phyloP scores from a whole-genome alignment of 495 filamentous ascomycete genomes.

The Aspergillus panamensis region DNA sequence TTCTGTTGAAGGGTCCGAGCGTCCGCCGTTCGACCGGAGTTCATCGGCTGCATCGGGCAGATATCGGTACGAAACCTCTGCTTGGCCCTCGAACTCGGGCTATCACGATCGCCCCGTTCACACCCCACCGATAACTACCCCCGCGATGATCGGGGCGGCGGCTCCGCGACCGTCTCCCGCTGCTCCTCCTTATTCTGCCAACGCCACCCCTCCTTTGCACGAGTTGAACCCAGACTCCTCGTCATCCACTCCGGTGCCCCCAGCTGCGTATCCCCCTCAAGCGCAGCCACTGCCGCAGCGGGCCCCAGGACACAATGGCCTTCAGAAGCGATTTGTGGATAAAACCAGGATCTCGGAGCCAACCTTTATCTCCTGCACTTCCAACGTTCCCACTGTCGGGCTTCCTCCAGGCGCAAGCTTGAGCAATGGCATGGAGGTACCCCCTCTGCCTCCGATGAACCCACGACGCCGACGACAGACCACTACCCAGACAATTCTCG shows the following conservation, averaged over 20 bases:
- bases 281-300: conserved; percentile 27
- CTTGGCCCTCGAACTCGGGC: conserved; percentile 35
- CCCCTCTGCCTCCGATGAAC: conserved; percentile 68
- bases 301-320: conserved; percentile 26
- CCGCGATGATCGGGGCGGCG: conserved; percentile 41
- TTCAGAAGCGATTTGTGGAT: conserved; percentile 62
- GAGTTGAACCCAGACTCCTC: conserved; percentile 34
- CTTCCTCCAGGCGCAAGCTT: conserved; percentile 51
- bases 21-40: conserved; percentile 34
- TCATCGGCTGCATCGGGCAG: conserved; percentile 43
- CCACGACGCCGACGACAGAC: conserved; percentile 61
- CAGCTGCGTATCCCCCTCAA: conserved; percentile 19
- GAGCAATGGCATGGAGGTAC: conserved; percentile 41
- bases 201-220: conserved; percentile 54
- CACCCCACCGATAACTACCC: conserved; percentile 30
- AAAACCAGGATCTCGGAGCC: conserved; percentile 83
- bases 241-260: conserved; percentile 15
- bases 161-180: conserved; percentile 52
- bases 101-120: conserved; percentile 43
- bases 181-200: conserved; percentile 53
- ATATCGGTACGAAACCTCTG: conserved; percentile 45
- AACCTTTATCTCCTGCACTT: conserved; percentile 72
- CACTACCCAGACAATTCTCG: conserved; percentile 50
- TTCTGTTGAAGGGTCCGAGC: conserved; percentile 37
- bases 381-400: conserved; percentile 63